phyloP scores from a whole-genome alignment of 1,139 yeast species.

The Yarrowia galli region DNA sequence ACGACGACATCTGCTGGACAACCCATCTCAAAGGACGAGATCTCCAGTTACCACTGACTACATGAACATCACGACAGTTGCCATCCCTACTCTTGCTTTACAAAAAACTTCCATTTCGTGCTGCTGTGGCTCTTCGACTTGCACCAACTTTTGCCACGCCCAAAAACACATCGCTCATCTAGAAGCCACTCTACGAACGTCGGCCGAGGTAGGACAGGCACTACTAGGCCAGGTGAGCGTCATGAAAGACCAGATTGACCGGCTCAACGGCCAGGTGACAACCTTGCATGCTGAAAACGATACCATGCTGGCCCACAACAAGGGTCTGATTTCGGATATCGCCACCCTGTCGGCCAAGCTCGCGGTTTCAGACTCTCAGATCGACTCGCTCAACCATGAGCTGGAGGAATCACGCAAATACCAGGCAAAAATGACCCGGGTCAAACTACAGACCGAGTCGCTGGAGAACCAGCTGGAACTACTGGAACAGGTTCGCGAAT shows the following conservation, averaged over 20 bases:
- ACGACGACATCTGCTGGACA: too few relatives aligned
- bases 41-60: neutral
- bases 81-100: neutral
- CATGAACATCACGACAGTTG: neutral
- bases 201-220: constrained; percentile 32
- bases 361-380: constrained; percentile 6
- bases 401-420: constrained; percentile 35
- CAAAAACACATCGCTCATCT: constrained; percentile 12
- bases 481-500: constrained; percentile 20
- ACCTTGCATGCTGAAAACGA: constrained; percentile 16
- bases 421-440: constrained; percentile 17
- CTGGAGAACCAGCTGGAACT: constrained; percentile 34
- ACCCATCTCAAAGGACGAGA: neutral
- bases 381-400: constrained; percentile 20
- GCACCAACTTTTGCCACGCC: constrained; percentile 7
- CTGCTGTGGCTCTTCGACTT: constrained; percentile 21
- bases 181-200: constrained; percentile 19
- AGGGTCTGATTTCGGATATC: constrained; percentile 9
- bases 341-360: constrained; percentile 15
- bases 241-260: constrained; percentile 36
- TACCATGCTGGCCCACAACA: constrained; percentile 27
- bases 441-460: constrained; percentile 15
- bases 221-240: constrained; percentile 21
- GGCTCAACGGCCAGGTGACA: constrained; percentile 30
- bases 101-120: constrained; percentile 9